Percentiles rank a stretch among this genome's conserved stretches.
Conservation (phyloP, 2,329 filamentous ascomycete genomes). For the Chrysoporthe cubensis region DNA sequence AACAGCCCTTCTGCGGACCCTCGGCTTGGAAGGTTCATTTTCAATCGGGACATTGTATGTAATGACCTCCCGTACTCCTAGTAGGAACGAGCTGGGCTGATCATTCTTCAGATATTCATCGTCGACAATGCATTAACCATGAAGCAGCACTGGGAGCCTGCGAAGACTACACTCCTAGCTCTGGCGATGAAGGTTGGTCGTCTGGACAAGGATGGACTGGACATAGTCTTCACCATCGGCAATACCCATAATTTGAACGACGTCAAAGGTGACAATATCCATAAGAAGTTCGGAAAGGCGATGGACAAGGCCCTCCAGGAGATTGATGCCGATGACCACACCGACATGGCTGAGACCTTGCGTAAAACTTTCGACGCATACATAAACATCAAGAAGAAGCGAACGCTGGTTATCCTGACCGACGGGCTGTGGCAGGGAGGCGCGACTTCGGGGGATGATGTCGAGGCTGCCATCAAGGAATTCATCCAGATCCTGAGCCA, state of each 20-base stretch:
- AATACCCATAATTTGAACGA: background rate
- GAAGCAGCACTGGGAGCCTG: background rate
- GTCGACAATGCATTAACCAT: slow-evolving; percentile 1
- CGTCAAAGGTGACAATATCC: background rate
- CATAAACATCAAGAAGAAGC: background rate
- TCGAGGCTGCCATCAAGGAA: background rate
- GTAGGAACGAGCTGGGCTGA: background rate
- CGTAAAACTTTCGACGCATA: background rate
- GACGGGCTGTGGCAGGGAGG: slow-evolving; percentile 1
- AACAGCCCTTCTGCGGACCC: background rate
- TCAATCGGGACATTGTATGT: background rate
- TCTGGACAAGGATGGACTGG: slow-evolving; percentile 3
- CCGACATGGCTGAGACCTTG: slow-evolving; percentile 2
- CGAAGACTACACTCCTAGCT: background rate
- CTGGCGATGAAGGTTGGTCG: slow-evolving; percentile 6
- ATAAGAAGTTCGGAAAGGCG: background rate
- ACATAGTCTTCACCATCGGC: background rate
- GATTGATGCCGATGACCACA: background rate
- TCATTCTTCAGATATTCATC: background rate
- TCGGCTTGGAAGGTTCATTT: background rate
- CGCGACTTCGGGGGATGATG: background rate
- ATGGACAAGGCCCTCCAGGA: background rate
- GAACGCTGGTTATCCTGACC: background rate
- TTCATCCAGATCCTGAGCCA: background rate
- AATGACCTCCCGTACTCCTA: no score